Percentiles rank a stretch among this genome's conserved stretches.
Conservation (phyloP, 2,329 filamentous ascomycete species). For the Fusarium decemcellulare region DNA sequence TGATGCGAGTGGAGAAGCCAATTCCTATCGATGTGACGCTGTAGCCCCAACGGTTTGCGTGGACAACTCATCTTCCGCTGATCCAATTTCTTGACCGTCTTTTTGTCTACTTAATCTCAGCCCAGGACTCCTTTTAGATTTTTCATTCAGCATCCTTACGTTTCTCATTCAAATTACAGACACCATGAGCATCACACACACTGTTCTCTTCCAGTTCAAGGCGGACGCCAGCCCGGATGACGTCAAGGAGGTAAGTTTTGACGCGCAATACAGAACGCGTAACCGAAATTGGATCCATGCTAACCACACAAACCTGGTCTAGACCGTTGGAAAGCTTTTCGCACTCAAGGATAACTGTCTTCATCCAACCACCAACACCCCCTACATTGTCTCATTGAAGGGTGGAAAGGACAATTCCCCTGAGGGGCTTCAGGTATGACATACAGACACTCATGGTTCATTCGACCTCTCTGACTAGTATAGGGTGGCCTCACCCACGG, state of each 20-base stretch:
- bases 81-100: no score
- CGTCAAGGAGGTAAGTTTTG: constrained; percentile 67
- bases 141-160: no score
- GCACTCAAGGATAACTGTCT: constrained; percentile 71
- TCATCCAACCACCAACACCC: constrained; percentile 69
- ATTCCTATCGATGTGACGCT: no score
- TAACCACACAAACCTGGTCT: not conserved
- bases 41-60: no score
- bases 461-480: not conserved
- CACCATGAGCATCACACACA: constrained; percentile 66
- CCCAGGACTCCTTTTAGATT: no score
- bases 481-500: constrained; percentile 76
- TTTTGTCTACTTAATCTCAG: no score
- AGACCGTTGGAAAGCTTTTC: constrained; percentile 56
- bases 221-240: constrained; percentile 61
- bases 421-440: constrained; percentile 70
- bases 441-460: not conserved
- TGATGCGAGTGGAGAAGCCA: no score
- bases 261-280: not conserved
- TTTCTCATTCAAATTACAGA: no score
- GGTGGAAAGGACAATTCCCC: constrained; percentile 75
- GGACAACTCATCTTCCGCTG: no score
- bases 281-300: not conserved
- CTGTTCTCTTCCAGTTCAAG: constrained; percentile 79
- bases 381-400: constrained; percentile 71